These are phyloP conservation scores for Fusarium denticulatum DNA, from an alignment of 2,329 filamentous ascomycete species.

Conservation along the genomic window DNA sequence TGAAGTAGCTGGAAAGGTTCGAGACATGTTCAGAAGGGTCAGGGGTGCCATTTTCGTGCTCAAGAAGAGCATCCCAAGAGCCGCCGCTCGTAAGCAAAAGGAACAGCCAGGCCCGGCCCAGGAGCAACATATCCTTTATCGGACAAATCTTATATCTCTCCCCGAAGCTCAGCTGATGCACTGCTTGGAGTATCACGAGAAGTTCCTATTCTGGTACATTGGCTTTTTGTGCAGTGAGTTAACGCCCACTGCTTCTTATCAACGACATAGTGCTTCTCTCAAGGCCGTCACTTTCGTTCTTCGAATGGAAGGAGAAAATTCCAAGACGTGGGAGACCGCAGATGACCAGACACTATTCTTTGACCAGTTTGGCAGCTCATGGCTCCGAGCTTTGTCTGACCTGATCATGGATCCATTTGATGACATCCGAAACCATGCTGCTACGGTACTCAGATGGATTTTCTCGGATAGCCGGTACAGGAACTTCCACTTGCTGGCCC, in stretches of 20 bases:
- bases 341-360: constrained; percentile 55
- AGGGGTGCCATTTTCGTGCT: constrained; percentile 71
- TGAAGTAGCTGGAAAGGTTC: constrained; percentile 78
- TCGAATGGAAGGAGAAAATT: constrained; percentile 71
- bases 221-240: constrained; percentile 78
- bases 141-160: constrained; percentile 52
- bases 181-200: constrained; percentile 61
- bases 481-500: constrained; percentile 35
- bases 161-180: constrained; percentile 51
- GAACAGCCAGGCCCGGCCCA: constrained; percentile 29
- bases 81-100: constrained; percentile 50
- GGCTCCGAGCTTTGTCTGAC: constrained; percentile 76
- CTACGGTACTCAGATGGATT: constrained; percentile 60
- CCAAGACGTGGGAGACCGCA: constrained; percentile 51
- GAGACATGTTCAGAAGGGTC: constrained; percentile 80
- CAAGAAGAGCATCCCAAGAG: constrained; percentile 55
- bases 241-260: constrained; percentile 85
- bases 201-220: constrained; percentile 80
- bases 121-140: constrained; percentile 49
- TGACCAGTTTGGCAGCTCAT: constrained; percentile 56
- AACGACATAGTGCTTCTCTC: constrained; percentile 84
- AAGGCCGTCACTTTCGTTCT: constrained; percentile 76
- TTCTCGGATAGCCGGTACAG: constrained; percentile 53
- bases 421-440: constrained; percentile 76
- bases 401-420: constrained; percentile 91